Percentiles rank a stretch among this genome's conserved stretches.
Conservation (phyloP, 2,329 filamentous ascomycete species). For the Neurospora sp. region DNA sequence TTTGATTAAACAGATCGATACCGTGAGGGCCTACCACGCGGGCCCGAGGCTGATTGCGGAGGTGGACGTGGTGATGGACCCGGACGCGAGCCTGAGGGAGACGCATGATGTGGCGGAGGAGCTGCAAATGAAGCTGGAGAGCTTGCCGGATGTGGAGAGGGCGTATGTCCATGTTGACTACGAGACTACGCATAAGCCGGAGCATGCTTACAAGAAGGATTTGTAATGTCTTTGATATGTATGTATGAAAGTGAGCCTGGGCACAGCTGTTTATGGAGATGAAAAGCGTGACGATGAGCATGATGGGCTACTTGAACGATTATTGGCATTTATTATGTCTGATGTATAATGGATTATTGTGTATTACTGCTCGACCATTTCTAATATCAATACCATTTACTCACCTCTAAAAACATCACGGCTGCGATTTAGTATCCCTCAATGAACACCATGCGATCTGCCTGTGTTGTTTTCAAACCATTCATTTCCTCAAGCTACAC, state of each 20-base stretch:
- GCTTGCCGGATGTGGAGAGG: conserved; percentile 80
- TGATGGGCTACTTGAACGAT: not conserved
- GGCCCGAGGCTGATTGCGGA: conserved; percentile 86
- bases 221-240: conserved; percentile 26
- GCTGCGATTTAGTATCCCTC: not conserved
- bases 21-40: conserved; percentile 86
- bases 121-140: conserved; percentile 89
- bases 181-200: conserved; percentile 89
- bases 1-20: conserved; percentile 78
- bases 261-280: not conserved
- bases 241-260: not conserved
- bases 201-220: conserved; percentile 60
- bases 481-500: not conserved
- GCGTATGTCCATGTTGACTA: conserved; percentile 97
- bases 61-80: conserved; percentile 92
- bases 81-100: conserved; percentile 57
- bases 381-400: not conserved
- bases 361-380: not conserved
- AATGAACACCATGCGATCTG: not conserved
- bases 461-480: not conserved
- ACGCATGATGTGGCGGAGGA: conserved; percentile 93
- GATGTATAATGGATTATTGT: not conserved
- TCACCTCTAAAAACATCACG: not conserved
- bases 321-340: not conserved
- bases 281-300: not conserved